Base-by-base conservation (phyloP, 2,329 filamentous ascomycete species). In the Blumeria hordei region DNA sequence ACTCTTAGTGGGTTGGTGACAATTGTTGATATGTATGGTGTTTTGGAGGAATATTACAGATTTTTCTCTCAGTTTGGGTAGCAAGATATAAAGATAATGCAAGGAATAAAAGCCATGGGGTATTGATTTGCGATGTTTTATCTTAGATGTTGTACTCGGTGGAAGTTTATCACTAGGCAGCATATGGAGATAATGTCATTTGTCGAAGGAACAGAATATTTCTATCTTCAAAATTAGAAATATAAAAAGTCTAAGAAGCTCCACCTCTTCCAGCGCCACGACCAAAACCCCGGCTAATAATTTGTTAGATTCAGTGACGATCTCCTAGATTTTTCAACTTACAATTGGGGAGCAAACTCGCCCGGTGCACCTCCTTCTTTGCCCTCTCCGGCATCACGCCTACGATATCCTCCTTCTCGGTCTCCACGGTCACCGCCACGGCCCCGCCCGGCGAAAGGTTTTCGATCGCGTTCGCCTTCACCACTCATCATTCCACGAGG, bases 401-500 rank as follows among this genome's bases (percentile, higher is more conserved):
- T 82, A 72, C 88, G 78, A 81, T 95, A 94, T 69, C 84, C 85
- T 70, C 88, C 88, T 73, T 88, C 83, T 73, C 85, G 82, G 66
- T 79, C 78, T 64, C 72, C 72, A 63, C 76, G 69, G 62, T 76
- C 74, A 68, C 75, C 78, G 63, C 81, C 81, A 73, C 80, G 66
- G 68, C 84, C 82, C 75, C 86, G 83, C 72, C 85, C 83, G 63
- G 74, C 76, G 68, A 85, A 86, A 64, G 84, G 82, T 73, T 87
- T 81, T 69, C 83, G 79, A 76, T 92, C 86, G 66, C 78, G 77
- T 70, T 82, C 78, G 62, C 77, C 74, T 70, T 94, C 88, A 69
- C 77, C 80, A 67, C 88, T 88, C 76, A 96, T 81, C 92, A 98
- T 96, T 70, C 92, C 92, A 69, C 92, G 88, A 60, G 69, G 92